A percentile compares a stretch with the other conserved stretches of the same genome.
Evolutionary conservation across 306 rosid species (phyloP).

Genomic region (Rosa chinensis): DNA sequence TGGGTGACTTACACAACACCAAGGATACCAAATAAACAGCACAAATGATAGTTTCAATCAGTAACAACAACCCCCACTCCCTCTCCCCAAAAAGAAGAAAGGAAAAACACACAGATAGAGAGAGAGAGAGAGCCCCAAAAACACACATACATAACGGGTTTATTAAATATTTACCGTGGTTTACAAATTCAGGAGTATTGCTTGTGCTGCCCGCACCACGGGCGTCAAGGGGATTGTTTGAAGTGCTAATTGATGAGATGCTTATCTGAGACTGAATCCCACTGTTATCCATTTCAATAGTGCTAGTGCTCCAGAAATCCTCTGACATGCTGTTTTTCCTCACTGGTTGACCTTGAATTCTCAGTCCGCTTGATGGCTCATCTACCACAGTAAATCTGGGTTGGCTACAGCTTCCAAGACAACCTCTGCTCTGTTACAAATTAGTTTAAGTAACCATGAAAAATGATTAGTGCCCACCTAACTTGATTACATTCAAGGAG

Average conservation of each 20-base stretch:
- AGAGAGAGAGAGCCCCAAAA: background rate
- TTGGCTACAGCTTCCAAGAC: slow-evolving; percentile 62
- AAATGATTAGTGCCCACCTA: slow-evolving; percentile 46
- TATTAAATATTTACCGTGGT: slow-evolving; percentile 52
- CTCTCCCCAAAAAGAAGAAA: background rate
- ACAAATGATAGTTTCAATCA: background rate
- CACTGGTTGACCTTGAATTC: slow-evolving; percentile 40
- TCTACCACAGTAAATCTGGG: slow-evolving; percentile 40
- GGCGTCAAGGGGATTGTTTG: slow-evolving; percentile 43
- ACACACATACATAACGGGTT: background rate
- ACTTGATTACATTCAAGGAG: slow-evolving; percentile 15
- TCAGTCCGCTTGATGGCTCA: slow-evolving; percentile 44
- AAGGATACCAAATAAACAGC: background rate
- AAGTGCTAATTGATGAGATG: slow-evolving; percentile 36
- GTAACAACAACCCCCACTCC: background rate
- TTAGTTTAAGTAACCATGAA: slow-evolving; percentile 47
- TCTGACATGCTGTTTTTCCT: slow-evolving; percentile 53
- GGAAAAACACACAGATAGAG: slow-evolving; percentile 16
- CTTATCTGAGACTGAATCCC: slow-evolving; percentile 56
- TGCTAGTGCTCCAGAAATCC: slow-evolving; percentile 71
- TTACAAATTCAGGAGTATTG: slow-evolving; percentile 63
- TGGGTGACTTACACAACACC: background rate
- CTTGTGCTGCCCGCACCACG: slow-evolving; percentile 44
- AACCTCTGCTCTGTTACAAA: slow-evolving; percentile 94
- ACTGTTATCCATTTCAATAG: slow-evolving; percentile 55